Evolutionary conservation across 768 basidiomycete species (phyloP).

Genomic region (Amanita pallidorosea): DNA sequence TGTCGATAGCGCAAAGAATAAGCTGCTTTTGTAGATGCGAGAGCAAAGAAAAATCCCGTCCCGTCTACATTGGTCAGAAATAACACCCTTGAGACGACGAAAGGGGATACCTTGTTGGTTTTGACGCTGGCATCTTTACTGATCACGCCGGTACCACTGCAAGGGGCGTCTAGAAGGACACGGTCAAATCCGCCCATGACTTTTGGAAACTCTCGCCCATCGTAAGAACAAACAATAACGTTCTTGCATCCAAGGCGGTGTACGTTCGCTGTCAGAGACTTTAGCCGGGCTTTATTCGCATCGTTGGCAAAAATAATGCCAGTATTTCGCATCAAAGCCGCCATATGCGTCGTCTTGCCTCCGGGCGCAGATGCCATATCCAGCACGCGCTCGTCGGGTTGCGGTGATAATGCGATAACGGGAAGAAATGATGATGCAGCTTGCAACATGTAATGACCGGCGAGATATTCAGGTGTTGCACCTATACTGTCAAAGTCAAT

Average conservation of each 20-base stretch:
- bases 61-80: conserved; percentile 44
- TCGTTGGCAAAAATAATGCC: conserved; percentile 98
- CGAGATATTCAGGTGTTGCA: conserved; percentile 97
- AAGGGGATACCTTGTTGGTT: conserved; percentile 76
- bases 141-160: conserved; percentile 97
- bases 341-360: conserved; percentile 96
- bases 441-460: conserved; percentile 99
- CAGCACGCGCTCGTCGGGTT: conserved; percentile 86
- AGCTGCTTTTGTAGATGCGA: conserved; percentile 97
- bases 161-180: conserved; percentile 95
- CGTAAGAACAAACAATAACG: conserved; percentile 93
- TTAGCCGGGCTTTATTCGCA: conserved; percentile 86
- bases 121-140: conserved; percentile 97
- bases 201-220: conserved; percentile 95
- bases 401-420: conserved; percentile 89
- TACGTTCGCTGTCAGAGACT: conserved; percentile 93
- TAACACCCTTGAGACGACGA: neutral
- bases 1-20: conserved; percentile 96
- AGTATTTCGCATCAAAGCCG: conserved; percentile 94
- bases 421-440: conserved; percentile 99
- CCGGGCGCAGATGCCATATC: conserved; percentile 99
- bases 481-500: conserved; percentile 30
- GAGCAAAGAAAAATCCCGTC: conserved; percentile 92
- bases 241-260: conserved; percentile 98
- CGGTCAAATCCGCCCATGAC: conserved; percentile 98